Percentiles rank a stretch among this genome's conserved stretches.
phyloP scores from a whole-genome alignment of 2,329 filamentous ascomycete species.

The Alternaria rosae region DNA sequence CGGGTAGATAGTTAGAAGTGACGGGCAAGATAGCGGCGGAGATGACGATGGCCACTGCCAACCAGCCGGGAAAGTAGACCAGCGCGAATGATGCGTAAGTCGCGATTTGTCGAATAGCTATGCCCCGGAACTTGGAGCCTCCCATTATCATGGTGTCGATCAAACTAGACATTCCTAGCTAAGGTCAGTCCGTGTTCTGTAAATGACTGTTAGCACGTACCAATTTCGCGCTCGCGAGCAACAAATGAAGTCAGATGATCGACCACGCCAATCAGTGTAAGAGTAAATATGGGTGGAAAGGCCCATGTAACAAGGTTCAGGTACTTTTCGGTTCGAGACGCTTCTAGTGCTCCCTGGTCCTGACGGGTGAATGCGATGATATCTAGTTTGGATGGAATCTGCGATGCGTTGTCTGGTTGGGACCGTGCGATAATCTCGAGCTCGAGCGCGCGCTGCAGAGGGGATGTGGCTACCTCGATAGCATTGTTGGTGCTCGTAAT shows the following conservation, averaged over 20 bases:
- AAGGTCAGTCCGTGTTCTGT: neutral
- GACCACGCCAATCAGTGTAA: neutral
- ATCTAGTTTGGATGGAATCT: neutral
- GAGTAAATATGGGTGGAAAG: neutral
- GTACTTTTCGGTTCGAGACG: neutral
- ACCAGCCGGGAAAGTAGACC: conserved; percentile 83
- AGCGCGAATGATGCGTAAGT: conserved; percentile 80
- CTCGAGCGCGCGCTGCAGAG: conserved; percentile 72
- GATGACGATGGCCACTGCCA: conserved; percentile 76
- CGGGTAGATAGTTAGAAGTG: conserved; percentile 53
- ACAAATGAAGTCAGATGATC: neutral
- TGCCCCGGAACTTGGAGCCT: neutral
- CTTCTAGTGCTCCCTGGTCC: neutral
- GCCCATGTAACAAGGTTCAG: neutral
- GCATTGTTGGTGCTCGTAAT: conserved; percentile 73
- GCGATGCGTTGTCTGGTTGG: neutral
- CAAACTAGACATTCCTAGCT: conserved; percentile 50
- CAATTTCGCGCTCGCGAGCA: neutral
- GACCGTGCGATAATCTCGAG: neutral
- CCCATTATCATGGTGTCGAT: conserved; percentile 76
- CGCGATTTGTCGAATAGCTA: conserved; percentile 78
- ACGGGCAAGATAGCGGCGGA: conserved; percentile 62
- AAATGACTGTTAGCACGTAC: neutral
- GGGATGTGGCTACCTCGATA: conserved; percentile 79
- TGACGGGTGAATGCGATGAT: neutral